Evolutionary conservation across 148 eudicot genomes (phyloP), one percentile per base, ranked within the genome.

Genomic region (Selenicereus undatus): DNA sequence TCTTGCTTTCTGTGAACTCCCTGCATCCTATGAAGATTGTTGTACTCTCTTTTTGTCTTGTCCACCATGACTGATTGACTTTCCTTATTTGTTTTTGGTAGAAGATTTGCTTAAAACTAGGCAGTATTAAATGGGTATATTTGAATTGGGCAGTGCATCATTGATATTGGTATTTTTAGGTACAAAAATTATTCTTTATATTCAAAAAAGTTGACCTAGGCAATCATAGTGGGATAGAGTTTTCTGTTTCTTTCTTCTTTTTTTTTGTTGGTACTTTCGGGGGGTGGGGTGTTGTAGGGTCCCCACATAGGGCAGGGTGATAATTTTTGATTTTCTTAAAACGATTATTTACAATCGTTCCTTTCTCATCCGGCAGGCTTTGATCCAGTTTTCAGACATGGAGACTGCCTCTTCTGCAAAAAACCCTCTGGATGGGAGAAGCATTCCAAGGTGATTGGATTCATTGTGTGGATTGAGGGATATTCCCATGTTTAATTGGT

Each of bases 381-480:
- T 93, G 86, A 90, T 96, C 82, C 99, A 96, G 80, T 96, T 96
- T 91, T 87, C 99, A 65, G 96, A 93, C 79, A 84, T 89, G 36
- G 97, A 92, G 82, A 96, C 98, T 80, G 98, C 98, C 35, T 83
- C 93, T 73, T 85, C 93, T 58, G 99, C 99, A 51, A 96, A 92
- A 86, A 88, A 93, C 76, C 90, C 99, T 68, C 93, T 96, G 85
- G 99, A 93, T 88, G 98, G 98, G 80, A 90, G 99, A 88, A 92
- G 91, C 88, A 96, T 96, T 82, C 99, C 99, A 76, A 93, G 98
- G 99, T 95, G 87, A 90, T 84, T 83, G 82, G 84, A 80, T 58
- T 82, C 32, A 32, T 32, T 32, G 1, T 32, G 32, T 32, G 32
- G 32, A 32, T 32, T 32, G 1, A 32, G 1, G 32, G 32, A 32